Evolutionary conservation across 2,329 filamentous ascomycete genomes (phyloP), one percentile per base, ranked within the genome.

Genomic region (Nakataea oryzae): DNA sequence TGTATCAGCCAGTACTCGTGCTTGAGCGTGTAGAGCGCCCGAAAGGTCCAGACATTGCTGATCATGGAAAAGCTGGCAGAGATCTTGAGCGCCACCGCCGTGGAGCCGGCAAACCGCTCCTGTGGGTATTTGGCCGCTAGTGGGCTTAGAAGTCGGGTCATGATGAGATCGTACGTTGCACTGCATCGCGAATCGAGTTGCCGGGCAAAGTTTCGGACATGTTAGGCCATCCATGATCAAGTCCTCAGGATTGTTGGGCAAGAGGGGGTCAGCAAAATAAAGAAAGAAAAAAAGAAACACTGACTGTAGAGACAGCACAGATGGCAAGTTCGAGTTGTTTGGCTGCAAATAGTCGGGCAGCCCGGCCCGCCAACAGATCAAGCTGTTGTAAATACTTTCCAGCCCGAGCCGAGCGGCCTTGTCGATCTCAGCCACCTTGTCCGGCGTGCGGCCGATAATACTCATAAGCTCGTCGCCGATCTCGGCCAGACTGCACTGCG

Each of bases 1-100:
- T 61, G 59, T 28, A 55, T 54, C 32, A 61, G 41, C 63, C 67
- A 69, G 56, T 66, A 65, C 50, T 69, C 69, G 55, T 66, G 63
- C 27, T 62, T 66, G 61, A 67, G 63, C 30, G 66, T 66, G 47
- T 67, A 66, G 1, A 61, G 65, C n/a, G 66, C 64, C 50, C 70
- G 69, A 24, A 69, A 71, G 60, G 67, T 68, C 61, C 64, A 66
- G n/a, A 69, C 54, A 6, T 62, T 41, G 26, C 59, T 61, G 12
- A 68, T 62, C 28, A 69, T 54, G 26, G 60, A 57, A 26, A 57
- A 61, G 26, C 21, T 57, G 24, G 28, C 54, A 13, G 60, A 54
- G 14, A 47, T 17, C 11, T 56, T 55, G 28, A 61, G 60, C 21
- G 55, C 54, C 54, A 21, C 27, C 26, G 60, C 30, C 21, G 54